Evolutionary conservation across 768 basidiomycete species (phyloP), one percentile per base, ranked within the genome.

Genomic region (Paxillus involutus): DNA sequence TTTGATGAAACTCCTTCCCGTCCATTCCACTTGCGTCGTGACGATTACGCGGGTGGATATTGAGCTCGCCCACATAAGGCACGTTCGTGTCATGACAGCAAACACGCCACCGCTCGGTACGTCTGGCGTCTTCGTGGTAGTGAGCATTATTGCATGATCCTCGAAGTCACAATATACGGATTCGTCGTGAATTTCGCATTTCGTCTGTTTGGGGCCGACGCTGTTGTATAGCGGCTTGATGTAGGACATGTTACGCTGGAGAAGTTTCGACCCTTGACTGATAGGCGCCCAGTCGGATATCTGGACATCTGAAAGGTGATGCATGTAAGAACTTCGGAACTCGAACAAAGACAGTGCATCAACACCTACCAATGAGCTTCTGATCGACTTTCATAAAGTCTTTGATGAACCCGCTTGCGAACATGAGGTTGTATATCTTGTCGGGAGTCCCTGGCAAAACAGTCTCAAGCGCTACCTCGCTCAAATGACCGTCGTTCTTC

Each of bases 41-140:
- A 98, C 91, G 11, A 94, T 59, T 13, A 99, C 84, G 53, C 80
- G 84, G 6, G 89, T 89, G 21, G 86, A 81, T 48, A 88, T 80
- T 4, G 80, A 74, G 48, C 88, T 87, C 11, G 93, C 94, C 94
- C 94, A 99, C 78, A 84, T 98, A 44, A 98, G 78, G 67, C 96
- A 98, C 12, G 95, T 97, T 61, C 86, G 75, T 14, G 96, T 98
- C 80, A 94, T 97, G 56, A 98, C 94, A 8, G 85, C 77, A 68
- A 98, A 99, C 40, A 91, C 92, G 3, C 89, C 83, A 1, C 97
- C 97, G 58, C 89, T 91, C 0, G 97, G 97, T 4, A 98, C 95
- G 53, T 98, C 96, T 0, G 95, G 96, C 4, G 93, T 94, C 52
- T 82, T 79, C 26, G 97, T 98, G 13, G 91, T 95, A 19, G 96